Conservation (phyloP, 768 basidiomycete species). For the Russula sp. region DNA sequence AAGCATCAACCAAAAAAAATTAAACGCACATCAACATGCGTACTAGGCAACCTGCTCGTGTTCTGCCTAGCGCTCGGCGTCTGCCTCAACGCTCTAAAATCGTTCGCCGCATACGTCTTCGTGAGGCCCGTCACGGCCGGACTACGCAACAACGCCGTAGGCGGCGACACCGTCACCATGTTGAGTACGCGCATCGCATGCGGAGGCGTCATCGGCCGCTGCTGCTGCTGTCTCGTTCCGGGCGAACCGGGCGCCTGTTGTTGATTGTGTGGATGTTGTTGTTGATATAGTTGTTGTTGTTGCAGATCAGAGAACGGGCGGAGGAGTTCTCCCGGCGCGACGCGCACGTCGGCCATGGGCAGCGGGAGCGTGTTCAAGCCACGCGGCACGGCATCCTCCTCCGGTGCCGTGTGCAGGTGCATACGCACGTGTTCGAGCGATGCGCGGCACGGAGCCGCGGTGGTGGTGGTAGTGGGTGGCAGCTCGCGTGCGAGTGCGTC, state of each 20-base stretch:
- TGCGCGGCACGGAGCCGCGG: slow-evolving; percentile 22
- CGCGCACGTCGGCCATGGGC: not conserved
- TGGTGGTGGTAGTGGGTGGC: not conserved
- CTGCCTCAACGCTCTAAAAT: slow-evolving; percentile 71
- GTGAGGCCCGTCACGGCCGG: slow-evolving; percentile 72
- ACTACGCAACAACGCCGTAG: slow-evolving; percentile 59
- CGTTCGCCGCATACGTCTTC: slow-evolving; percentile 74
- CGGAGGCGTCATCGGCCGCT: slow-evolving; percentile 28
- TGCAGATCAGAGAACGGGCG: not conserved
- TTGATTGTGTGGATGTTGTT: no score
- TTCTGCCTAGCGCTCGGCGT: slow-evolving; percentile 65
- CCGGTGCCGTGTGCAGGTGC: slow-evolving; percentile 25
- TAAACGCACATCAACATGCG: slow-evolving; percentile 66
- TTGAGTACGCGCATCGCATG: slow-evolving; percentile 47
- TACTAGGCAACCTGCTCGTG: slow-evolving; percentile 80
- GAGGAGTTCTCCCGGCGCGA: not conserved
- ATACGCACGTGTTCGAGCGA: slow-evolving; percentile 30
- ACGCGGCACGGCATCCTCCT: slow-evolving; percentile 16
- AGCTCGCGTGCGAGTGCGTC: slow-evolving; percentile 31
- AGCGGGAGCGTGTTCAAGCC: not conserved
- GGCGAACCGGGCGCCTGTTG: not conserved
- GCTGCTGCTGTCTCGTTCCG: slow-evolving; percentile 23
- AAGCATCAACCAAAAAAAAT: no score
- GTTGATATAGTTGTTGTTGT: not conserved
- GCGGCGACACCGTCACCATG: slow-evolving; percentile 60